Evolutionary conservation across 1,139 yeast genomes (phyloP).

Genomic region (Saccharomyces hybrid): DNA sequence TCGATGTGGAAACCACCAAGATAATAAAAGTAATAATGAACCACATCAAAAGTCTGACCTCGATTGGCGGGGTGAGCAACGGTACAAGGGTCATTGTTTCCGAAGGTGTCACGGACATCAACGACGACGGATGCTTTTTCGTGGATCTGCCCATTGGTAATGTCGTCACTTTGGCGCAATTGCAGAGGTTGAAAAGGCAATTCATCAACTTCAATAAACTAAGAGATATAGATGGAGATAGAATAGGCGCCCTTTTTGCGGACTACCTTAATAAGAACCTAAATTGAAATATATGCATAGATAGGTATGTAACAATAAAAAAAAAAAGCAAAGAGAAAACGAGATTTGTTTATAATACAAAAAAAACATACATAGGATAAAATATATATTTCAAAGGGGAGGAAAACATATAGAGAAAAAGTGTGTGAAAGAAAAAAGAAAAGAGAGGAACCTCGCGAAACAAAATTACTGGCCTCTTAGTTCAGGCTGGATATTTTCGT

Average conservation of each 20-base stretch:
- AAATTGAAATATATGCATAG: slow-evolving; percentile 1
- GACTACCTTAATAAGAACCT: slow-evolving; percentile 52
- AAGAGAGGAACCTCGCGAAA: neutral
- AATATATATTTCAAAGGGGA: slow-evolving; percentile 1
- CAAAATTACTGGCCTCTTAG: slow-evolving; percentile 27
- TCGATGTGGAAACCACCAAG: slow-evolving; percentile 56
- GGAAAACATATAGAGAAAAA: neutral
- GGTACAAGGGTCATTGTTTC: slow-evolving; percentile 28
- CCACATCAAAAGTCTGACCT: slow-evolving; percentile 17
- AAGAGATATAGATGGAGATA: slow-evolving; percentile 52
- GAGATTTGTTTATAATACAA: neutral
- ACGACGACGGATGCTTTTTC: slow-evolving; percentile 34
- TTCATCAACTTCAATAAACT: slow-evolving; percentile 73
- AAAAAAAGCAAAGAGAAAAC: neutral
- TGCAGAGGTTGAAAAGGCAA: slow-evolving; percentile 77
- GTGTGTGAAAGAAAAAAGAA: neutral
- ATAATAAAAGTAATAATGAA: slow-evolving; percentile 23
- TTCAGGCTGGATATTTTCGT: slow-evolving; percentile 33
- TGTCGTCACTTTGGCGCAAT: slow-evolving; percentile 58
- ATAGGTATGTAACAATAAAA: neutral
- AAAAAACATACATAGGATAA: neutral
- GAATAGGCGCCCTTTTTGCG: slow-evolving; percentile 65
- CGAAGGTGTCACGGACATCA: slow-evolving; percentile 31
- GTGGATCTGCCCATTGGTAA: slow-evolving; percentile 58
- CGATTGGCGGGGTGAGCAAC: slow-evolving; percentile 19